Conservation (phyloP, 805 yeast genomes). For the Ogataea pilisensis region DNA sequence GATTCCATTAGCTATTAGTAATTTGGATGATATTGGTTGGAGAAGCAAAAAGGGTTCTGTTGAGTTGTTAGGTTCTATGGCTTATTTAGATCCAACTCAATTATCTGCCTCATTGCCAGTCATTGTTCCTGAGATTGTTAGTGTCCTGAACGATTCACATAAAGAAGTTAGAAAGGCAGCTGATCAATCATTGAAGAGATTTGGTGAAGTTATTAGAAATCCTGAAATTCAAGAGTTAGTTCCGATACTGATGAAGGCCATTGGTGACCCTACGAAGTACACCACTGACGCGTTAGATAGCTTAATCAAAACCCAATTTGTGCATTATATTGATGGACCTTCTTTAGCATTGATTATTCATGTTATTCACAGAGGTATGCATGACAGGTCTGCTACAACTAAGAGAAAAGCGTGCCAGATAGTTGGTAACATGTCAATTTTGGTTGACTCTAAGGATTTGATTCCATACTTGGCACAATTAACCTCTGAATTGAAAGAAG, state of each 20-base stretch:
- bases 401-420: conserved; percentile 95
- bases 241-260: conserved; percentile 82
- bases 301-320: conserved; percentile 85
- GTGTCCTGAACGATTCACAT: conserved; percentile 90
- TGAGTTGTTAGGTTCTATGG: conserved; percentile 95
- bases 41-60: conserved; percentile 96
- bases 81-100: conserved; percentile 92
- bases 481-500: conserved; percentile 78
- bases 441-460: conserved; percentile 85
- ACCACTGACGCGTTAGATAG: conserved; percentile 87
- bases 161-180: conserved; percentile 97
- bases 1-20: conserved; percentile 85
- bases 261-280: conserved; percentile 90
- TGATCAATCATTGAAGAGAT: conserved; percentile 77
- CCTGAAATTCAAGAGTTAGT: conserved; percentile 95
- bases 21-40: conserved; percentile 89
- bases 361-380: conserved; percentile 93
- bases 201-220: conserved; percentile 95
- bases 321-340: conserved; percentile 97
- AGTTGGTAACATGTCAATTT: conserved; percentile 97
- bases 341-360: conserved; percentile 92
- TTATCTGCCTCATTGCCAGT: conserved; percentile 82
- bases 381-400: conserved; percentile 87
- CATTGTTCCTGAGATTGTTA: conserved; percentile 94
- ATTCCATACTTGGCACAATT: conserved; percentile 76